Conservation (phyloP, 768 basidiomycete species). For the Lentinula guzmanii region DNA sequence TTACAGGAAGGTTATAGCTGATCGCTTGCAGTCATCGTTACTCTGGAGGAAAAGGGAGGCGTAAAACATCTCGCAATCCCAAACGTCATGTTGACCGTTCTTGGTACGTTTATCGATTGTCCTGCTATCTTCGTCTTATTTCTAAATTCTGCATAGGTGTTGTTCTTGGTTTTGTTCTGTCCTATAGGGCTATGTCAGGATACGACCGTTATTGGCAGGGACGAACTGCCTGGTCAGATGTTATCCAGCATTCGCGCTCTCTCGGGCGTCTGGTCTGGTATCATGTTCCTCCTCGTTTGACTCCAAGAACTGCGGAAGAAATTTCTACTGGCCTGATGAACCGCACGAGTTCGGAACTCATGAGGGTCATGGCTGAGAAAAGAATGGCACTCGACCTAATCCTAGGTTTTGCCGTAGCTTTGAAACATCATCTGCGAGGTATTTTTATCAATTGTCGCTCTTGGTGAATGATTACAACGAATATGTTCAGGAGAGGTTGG, state of each 20-base stretch:
- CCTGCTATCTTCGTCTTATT: neutral
- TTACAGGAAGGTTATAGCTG: neutral
- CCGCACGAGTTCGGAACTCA: conserved; percentile 17
- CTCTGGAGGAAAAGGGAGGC: neutral
- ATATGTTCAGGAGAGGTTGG: conserved; percentile 24
- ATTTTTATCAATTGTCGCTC: neutral
- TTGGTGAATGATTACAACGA: neutral
- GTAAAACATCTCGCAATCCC: conserved; percentile 3
- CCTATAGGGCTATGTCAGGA: conserved; percentile 7
- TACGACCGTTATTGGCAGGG: conserved; percentile 35
- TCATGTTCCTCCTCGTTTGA: conserved; percentile 28
- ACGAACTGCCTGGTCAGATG: conserved; percentile 29
- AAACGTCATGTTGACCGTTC: conserved; percentile 6
- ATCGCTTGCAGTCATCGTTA: conserved; percentile 1
- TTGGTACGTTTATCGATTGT: neutral
- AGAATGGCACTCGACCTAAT: conserved; percentile 27
- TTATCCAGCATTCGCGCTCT: conserved; percentile 27
- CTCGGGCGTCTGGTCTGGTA: conserved; percentile 32
- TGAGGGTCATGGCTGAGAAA: conserved; percentile 33
- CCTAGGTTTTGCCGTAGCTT: conserved; percentile 21
- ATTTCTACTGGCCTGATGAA: conserved; percentile 1
- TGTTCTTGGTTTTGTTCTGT: conserved; percentile 45
- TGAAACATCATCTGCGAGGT: conserved; percentile 38
- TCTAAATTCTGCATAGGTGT: neutral
- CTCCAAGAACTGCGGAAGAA: conserved; percentile 14